Evolutionary conservation across 768 basidiomycete genomes (phyloP).

Genomic region (Rhodosporidiobolus sp.): DNA sequence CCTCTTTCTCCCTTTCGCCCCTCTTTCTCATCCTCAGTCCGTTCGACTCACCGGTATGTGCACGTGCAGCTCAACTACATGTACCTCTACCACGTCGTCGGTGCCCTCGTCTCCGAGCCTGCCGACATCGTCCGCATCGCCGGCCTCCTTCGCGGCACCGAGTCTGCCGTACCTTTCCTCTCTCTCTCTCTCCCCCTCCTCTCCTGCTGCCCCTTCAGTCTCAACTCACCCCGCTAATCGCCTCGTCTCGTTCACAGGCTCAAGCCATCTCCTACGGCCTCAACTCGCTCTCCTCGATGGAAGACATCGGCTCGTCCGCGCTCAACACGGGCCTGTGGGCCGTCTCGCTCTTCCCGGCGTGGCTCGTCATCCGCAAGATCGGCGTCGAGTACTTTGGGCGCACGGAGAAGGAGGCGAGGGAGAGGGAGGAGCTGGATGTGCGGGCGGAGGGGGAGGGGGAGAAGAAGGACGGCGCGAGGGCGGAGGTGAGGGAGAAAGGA

Average conservation of each 20-base stretch:
- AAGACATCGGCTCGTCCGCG: conserved; percentile 20
- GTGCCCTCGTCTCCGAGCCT: conserved; percentile 11
- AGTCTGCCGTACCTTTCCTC: conserved; percentile 6
- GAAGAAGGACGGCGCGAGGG: background rate
- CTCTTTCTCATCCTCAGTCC: background rate
- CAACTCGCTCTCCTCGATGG: conserved; percentile 21
- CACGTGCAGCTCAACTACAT: conserved; percentile 24
- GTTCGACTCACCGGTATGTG: too few species aligned
- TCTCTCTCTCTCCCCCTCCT: background rate
- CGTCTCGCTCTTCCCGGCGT: conserved; percentile 24
- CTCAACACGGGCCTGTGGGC: conserved; percentile 34
- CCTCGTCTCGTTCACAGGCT: background rate
- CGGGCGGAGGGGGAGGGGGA: background rate
- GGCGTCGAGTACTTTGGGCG: conserved; percentile 27
- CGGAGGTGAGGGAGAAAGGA: background rate
- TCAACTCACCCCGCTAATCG: background rate
- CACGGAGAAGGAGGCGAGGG: background rate
- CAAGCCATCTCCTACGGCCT: conserved; percentile 30
- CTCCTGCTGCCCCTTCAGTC: too few species aligned
- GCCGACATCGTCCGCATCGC: conserved; percentile 29
- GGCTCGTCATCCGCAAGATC: conserved; percentile 35
- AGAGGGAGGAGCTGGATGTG: conserved; percentile 5
- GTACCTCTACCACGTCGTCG: conserved; percentile 19
- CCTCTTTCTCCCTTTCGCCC: background rate
- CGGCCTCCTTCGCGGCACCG: conserved; percentile 24